phyloP scores from a whole-genome alignment of 257 asterid genomes.

The Solanum neorickii region DNA sequence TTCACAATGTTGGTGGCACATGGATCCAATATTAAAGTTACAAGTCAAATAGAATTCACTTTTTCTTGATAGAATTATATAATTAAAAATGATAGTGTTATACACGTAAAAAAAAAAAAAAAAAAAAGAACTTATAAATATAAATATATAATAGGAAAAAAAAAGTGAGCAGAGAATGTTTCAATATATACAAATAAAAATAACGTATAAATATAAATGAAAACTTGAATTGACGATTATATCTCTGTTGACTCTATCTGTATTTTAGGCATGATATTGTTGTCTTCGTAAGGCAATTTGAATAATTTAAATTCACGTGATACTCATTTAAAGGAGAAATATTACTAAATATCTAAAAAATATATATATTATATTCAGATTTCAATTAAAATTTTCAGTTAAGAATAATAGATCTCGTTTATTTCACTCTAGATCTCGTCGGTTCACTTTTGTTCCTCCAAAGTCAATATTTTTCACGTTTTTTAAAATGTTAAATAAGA shows the following conservation, averaged over 20 bases:
- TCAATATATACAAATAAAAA: neutral
- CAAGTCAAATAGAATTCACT: neutral
- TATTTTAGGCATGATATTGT: neutral
- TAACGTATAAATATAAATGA: neutral
- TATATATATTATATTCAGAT: neutral
- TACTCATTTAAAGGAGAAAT: neutral
- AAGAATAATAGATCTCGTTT: neutral
- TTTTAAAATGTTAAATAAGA: neutral
- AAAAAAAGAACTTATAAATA: neutral
- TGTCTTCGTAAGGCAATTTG: accelerated
- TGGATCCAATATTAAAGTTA: neutral
- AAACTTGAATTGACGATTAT: neutral
- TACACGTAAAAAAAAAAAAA: neutral
- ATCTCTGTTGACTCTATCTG: neutral
- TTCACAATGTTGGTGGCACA: neutral
- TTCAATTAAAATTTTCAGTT: neutral
- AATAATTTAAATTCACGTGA: neutral
- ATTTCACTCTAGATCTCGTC: neutral
- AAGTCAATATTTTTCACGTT: neutral
- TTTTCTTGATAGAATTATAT: neutral
- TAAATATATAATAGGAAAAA: neutral
- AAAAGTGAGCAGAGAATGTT: neutral
- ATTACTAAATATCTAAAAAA: too few species aligned
- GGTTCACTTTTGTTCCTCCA: neutral
- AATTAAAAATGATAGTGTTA: neutral